Evolutionary conservation across 176 grass and related monocot species (phyloP).

Genomic region (Phyllostachys edulis): DNA sequence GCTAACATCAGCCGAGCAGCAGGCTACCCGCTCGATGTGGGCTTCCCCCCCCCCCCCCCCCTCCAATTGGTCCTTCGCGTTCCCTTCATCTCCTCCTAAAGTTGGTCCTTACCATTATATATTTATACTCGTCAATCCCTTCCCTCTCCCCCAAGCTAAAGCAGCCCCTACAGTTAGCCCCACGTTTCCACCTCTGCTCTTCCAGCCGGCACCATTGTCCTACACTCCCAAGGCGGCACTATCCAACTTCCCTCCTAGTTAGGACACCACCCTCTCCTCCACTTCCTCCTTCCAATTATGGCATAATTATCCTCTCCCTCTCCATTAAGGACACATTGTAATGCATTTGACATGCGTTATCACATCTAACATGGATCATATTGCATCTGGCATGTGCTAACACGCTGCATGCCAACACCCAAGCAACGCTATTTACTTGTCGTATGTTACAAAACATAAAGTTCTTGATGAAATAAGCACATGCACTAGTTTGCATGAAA

Average conservation of each 20-base stretch:
- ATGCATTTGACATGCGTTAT: slow-evolving; percentile 3
- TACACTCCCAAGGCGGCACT: not conserved
- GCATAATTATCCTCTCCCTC: not conserved
- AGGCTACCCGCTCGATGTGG: not conserved
- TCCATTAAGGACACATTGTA: not conserved
- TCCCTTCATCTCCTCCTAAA: not conserved
- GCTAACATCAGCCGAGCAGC: slow-evolving; percentile 8
- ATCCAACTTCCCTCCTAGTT: not conserved
- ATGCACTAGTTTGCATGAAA: not conserved
- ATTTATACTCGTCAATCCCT: not conserved
- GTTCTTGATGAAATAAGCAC: not conserved
- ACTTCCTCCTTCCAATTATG: not conserved
- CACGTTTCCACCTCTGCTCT: not conserved
- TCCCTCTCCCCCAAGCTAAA: not conserved
- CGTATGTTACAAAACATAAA: not conserved
- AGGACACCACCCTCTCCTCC: not conserved
- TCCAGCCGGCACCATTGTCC: not conserved
- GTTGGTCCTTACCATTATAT: not conserved
- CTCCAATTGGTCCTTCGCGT: not conserved
- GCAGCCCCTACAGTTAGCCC: not conserved
- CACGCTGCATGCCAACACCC: not conserved
- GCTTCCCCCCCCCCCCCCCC: not conserved
- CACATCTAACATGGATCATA: not conserved
- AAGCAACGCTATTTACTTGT: not conserved
- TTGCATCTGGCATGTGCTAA: not conserved